Conservation (phyloP, 1,284 basidiomycete species). For the Limonomyces culmigenus region DNA sequence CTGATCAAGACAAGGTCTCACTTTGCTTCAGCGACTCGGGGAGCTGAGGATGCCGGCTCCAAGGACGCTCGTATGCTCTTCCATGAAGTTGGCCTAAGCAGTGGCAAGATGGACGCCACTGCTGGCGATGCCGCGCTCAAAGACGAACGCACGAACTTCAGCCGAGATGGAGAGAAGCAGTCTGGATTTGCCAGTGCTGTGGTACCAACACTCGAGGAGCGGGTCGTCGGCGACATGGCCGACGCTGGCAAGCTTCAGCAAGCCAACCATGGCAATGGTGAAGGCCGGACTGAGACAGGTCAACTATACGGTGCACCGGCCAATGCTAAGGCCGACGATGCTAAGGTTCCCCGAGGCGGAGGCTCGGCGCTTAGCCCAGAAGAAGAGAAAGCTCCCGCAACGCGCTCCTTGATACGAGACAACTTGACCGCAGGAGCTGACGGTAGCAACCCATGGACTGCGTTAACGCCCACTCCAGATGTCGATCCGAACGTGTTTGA, state of each 20-base stretch:
- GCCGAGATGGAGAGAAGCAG: constrained; percentile 30
- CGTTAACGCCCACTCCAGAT: constrained; percentile 50
- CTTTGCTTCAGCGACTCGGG: constrained; percentile 21
- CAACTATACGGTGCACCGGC: constrained; percentile 36
- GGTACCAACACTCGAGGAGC: constrained; percentile 63
- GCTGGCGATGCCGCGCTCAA: constrained; percentile 24
- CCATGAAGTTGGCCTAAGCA: constrained; percentile 26
- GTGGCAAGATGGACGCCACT: constrained; percentile 17
- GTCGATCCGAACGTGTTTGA: constrained; percentile 70
- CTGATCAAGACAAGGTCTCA: constrained; percentile 3
- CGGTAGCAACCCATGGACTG: constrained; percentile 35
- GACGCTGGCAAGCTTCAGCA: constrained; percentile 19
- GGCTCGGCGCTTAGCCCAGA: constrained; percentile 16
- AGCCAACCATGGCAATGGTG: constrained; percentile 10
- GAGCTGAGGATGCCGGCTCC: constrained; percentile 20
- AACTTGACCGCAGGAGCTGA: constrained; percentile 32
- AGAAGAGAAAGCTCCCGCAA: constrained; percentile 30
- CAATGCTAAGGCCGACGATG: constrained; percentile 27
- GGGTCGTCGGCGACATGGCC: constrained; percentile 22
- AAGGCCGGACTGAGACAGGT: constrained; percentile 14
- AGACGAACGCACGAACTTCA: constrained; percentile 37
- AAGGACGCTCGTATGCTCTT: constrained; percentile 19
- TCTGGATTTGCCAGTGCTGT: constrained; percentile 46
- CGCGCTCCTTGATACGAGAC: constrained; percentile 34
- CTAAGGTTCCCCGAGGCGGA: constrained; percentile 9